Conservation (phyloP, 2,329 filamentous ascomycete species). For the Fusarium acutatum region DNA sequence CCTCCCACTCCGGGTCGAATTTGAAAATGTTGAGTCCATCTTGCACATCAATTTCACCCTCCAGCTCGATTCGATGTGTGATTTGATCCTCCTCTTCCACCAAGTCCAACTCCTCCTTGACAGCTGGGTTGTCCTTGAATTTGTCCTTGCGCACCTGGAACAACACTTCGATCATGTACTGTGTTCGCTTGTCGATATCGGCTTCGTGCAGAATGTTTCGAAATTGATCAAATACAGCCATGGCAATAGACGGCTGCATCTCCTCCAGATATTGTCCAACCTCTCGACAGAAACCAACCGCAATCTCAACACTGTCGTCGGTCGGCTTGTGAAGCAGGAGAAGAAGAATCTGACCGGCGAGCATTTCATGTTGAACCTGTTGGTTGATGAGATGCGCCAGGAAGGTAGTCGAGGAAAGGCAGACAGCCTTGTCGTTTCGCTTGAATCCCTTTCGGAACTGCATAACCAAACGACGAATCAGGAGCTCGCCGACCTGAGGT, state of each 20-base stretch:
- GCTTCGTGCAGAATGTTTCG: constrained; percentile 94
- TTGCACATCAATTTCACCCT: constrained; percentile 85
- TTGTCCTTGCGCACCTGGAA: constrained; percentile 97
- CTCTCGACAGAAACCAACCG: constrained; percentile 90
- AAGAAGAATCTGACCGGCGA: constrained; percentile 90
- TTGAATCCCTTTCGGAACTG: constrained; percentile 97
- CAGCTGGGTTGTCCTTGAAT: constrained; percentile 92
- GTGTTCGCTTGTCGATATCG: constrained; percentile 96
- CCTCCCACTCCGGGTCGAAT: constrained; percentile 87
- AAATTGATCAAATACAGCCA: constrained; percentile 95
- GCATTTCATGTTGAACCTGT: constrained; percentile 92
- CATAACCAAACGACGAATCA: constrained; percentile 84
- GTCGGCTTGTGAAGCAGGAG: constrained; percentile 95
- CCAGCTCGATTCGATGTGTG: constrained; percentile 83
- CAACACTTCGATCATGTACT: constrained; percentile 98
- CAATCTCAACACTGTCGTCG: constrained; percentile 97
- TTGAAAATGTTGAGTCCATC: constrained; percentile 96
- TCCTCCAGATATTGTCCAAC: constrained; percentile 95
- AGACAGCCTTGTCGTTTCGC: constrained; percentile 96
- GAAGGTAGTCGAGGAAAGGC: constrained; percentile 91
- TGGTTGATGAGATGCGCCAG: constrained; percentile 95
- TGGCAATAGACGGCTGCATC: constrained; percentile 88
- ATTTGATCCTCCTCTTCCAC: constrained; percentile 99
- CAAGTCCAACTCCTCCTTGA: constrained; percentile 92
- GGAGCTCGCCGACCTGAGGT: constrained; percentile 90